phyloP scores from a whole-genome alignment of 163 green algal species.

The Picocystis sp. region DNA sequence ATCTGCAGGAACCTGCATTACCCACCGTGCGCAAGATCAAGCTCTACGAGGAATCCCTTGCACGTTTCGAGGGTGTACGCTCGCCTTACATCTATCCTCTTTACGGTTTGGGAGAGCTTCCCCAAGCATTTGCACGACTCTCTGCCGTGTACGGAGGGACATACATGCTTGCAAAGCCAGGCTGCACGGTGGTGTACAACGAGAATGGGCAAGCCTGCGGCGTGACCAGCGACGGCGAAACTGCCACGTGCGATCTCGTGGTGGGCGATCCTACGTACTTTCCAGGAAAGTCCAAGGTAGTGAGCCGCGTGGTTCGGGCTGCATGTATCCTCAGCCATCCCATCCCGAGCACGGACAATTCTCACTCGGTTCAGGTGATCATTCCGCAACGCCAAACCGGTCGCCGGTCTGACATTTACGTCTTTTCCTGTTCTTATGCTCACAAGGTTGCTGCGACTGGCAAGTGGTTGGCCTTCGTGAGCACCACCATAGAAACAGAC shows the following conservation, averaged over 20 bases:
- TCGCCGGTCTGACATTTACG: constrained; percentile 88
- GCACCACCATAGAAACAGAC: constrained; percentile 78
- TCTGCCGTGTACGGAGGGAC: constrained; percentile 91
- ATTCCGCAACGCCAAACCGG: constrained; percentile 86
- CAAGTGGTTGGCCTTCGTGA: constrained; percentile 96
- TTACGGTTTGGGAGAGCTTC: constrained; percentile 94
- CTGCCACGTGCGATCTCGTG: constrained; percentile 46
- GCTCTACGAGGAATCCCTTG: constrained; percentile 92
- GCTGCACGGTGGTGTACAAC: constrained; percentile 64
- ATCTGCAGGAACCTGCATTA: constrained; percentile 38
- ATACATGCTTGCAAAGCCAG: constrained; percentile 94
- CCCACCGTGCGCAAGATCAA: constrained; percentile 70
- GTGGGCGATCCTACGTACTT: constrained; percentile 94
- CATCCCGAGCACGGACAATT: constrained; percentile 86
- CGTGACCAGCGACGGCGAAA: constrained; percentile 69
- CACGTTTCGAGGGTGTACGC: constrained; percentile 69
- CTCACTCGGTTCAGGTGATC: constrained; percentile 84
- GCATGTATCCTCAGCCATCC: constrained; percentile 91
- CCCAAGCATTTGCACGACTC: constrained; percentile 89
- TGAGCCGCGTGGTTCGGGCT: constrained; percentile 66
- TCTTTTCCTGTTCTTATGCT: constrained; percentile 24
- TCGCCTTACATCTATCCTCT: constrained; percentile 97
- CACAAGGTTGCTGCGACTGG: constrained; percentile 52
- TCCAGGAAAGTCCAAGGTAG: constrained; percentile 37
- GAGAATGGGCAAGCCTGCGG: constrained; percentile 56